A percentile compares a stretch with the other conserved stretches of the same genome.
These are phyloP conservation scores for Mycosarcoma mackinlayi DNA, from an alignment of 1,284 basidiomycete genomes.

Conservation along the genomic window DNA sequence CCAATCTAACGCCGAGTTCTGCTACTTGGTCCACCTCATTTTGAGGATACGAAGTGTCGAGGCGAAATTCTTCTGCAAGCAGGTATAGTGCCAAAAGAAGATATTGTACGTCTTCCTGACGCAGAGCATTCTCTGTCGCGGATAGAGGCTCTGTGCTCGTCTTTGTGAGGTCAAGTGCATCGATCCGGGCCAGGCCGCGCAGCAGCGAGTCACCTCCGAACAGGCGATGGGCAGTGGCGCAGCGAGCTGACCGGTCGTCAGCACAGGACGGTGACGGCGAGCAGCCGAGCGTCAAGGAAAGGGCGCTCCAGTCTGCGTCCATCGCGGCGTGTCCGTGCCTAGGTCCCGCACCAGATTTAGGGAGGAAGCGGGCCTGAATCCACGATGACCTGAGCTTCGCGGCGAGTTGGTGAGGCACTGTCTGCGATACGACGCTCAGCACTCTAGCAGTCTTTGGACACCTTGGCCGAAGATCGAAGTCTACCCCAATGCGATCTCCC, in stretches of 20 bases:
- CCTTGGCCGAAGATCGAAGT: constrained; percentile 19
- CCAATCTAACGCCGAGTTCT: constrained; percentile 1
- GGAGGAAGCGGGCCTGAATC: constrained; percentile 26
- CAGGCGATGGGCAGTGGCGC: constrained; percentile 10
- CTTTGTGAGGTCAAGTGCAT: neutral
- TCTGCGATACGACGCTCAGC: constrained; percentile 5
- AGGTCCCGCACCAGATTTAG: neutral
- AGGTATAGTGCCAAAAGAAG: constrained; percentile 42
- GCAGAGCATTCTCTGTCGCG: neutral
- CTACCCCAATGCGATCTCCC: neutral
- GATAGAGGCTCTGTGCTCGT: neutral
- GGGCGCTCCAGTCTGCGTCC: constrained; percentile 24
- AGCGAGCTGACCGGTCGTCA: too few relatives aligned
- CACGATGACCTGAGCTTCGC: constrained; percentile 16
- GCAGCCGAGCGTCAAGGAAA: neutral
- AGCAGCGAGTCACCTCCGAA: constrained; percentile 22
- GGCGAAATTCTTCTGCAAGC: constrained; percentile 46
- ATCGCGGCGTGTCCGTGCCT: constrained; percentile 10
- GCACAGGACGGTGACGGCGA: neutral
- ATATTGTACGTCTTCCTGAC: constrained; percentile 5
- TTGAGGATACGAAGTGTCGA: constrained; percentile 20
- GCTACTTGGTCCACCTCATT: constrained; percentile 3
- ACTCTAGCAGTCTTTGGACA: constrained; percentile 17
- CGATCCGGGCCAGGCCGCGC: constrained; percentile 12
- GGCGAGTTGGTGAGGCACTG: constrained; percentile 11